Conservation (phyloP, 2,329 filamentous ascomycete species). For the Diaporthe aspalathi region DNA sequence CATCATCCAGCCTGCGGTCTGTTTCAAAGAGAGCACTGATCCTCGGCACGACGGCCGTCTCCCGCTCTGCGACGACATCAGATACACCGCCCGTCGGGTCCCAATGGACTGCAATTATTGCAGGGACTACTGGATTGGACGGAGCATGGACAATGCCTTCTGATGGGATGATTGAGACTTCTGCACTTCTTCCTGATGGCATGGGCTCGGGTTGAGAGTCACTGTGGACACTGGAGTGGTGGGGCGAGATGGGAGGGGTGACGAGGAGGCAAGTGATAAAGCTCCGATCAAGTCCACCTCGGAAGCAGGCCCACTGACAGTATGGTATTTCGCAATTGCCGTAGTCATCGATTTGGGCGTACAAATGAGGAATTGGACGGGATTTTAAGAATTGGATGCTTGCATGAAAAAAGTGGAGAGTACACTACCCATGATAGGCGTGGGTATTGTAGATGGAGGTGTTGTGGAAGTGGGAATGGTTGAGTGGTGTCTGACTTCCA, state of each 20-base stretch:
- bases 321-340: not conserved
- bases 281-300: not conserved
- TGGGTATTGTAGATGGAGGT: no score
- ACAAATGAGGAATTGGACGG: not conserved
- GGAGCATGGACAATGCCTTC: not conserved
- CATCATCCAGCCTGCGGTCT: not conserved
- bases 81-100: not conserved
- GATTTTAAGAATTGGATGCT: no score
- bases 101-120: not conserved
- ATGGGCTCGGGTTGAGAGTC: not conserved
- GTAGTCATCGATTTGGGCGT: not conserved
- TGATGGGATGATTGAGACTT: not conserved
- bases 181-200: not conserved
- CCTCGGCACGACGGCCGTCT: not conserved
- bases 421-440: no score
- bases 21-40: slow-evolving; percentile 15
- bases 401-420: no score
- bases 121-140: slow-evolving; percentile 14
- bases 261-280: not conserved
- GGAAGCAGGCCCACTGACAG: not conserved
- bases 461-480: no score
- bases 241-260: not conserved
- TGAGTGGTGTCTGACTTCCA: no score
- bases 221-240: not conserved
- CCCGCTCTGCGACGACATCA: not conserved